A percentile compares a stretch with the other conserved stretches of the same genome.
Conservation (phyloP, 1,139 yeast species). For the Pichia sp. region DNA sequence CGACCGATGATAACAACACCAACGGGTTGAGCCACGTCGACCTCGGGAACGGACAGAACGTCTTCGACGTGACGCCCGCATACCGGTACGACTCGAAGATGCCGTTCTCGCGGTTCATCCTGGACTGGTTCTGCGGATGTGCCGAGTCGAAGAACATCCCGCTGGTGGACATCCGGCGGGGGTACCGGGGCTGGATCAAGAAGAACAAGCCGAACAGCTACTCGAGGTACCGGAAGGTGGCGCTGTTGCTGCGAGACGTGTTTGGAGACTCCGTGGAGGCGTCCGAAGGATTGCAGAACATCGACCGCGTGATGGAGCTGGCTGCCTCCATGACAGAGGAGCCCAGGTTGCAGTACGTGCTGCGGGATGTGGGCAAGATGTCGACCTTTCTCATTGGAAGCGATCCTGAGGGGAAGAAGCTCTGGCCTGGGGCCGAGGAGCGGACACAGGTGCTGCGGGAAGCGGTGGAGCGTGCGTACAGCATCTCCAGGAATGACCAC, state of each 20-base stretch:
- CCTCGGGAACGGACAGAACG: not conserved
- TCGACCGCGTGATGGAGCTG: not conserved
- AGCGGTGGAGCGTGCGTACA: not conserved
- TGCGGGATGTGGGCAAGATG: not conserved
- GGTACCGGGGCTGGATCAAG: constrained; percentile 1
- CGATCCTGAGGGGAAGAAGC: not conserved
- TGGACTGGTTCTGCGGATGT: constrained; percentile 2
- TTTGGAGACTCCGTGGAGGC: not conserved
- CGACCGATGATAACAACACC: not conserved
- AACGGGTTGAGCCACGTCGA: too few species aligned
- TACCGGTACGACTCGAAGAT: not conserved
- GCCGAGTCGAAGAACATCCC: not conserved
- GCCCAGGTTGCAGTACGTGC: not conserved
- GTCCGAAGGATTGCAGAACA: not conserved
- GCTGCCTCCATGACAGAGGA: not conserved
- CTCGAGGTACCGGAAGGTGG: constrained; percentile 1
- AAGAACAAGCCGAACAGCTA: not conserved
- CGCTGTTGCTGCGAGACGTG: not conserved
- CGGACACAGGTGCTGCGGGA: not conserved
- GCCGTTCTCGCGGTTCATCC: not conserved
- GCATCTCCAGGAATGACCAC: not conserved
- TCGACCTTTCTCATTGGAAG: not conserved
- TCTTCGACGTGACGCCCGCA: not conserved
- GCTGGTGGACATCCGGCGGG: not conserved
- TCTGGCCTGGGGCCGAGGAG: not conserved